A percentile compares a stretch with the other conserved stretches of the same genome.
Evolutionary conservation across 2,329 filamentous ascomycete species (phyloP).

Genomic region (Aureobasidium sp.): DNA sequence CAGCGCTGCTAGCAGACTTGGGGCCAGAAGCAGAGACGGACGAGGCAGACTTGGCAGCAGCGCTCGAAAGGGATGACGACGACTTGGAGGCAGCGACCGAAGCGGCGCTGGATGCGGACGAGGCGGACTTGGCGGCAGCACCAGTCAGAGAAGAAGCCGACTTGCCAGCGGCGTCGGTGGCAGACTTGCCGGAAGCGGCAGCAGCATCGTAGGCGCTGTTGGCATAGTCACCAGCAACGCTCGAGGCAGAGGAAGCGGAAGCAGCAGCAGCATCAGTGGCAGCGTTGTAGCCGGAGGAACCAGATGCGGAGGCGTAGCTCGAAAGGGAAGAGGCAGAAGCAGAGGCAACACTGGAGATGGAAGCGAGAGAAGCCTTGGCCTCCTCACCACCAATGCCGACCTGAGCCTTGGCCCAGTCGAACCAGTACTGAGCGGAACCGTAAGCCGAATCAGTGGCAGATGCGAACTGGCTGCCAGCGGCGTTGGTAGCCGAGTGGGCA

Average conservation of each 20-base stretch:
- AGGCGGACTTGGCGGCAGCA: conserved; percentile 22
- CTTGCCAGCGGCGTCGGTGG: conserved; percentile 51
- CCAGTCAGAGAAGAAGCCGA: conserved; percentile 14
- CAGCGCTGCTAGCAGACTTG: conserved; percentile 15
- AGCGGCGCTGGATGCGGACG: conserved; percentile 19
- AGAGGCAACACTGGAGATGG: conserved; percentile 23
- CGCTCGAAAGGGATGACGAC: conserved; percentile 27
- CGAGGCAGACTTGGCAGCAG: conserved; percentile 24
- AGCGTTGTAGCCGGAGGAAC: conserved; percentile 17
- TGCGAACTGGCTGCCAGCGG: conserved; percentile 66
- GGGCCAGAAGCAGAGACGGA: conserved; percentile 17
- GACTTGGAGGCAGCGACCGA: conserved; percentile 22
- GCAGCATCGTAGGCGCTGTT: conserved; percentile 28
- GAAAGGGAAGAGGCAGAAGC: conserved; percentile 18
- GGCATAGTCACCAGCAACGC: conserved; percentile 48
- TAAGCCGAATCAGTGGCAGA: conserved; percentile 61
- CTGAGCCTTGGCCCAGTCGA: conserved; percentile 38
- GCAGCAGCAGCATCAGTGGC: conserved; percentile 18
- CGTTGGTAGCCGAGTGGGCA: conserved; percentile 34
- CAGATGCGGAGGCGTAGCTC: conserved; percentile 26
- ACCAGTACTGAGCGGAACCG: conserved; percentile 26
- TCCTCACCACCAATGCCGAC: conserved; percentile 36
- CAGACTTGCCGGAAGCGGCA: conserved; percentile 33
- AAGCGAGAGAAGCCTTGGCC: conserved; percentile 29
- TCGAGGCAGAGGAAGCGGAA: conserved; percentile 32